Conservation (phyloP, 2,329 filamentous ascomycete species). For the Lojkania enalia region DNA sequence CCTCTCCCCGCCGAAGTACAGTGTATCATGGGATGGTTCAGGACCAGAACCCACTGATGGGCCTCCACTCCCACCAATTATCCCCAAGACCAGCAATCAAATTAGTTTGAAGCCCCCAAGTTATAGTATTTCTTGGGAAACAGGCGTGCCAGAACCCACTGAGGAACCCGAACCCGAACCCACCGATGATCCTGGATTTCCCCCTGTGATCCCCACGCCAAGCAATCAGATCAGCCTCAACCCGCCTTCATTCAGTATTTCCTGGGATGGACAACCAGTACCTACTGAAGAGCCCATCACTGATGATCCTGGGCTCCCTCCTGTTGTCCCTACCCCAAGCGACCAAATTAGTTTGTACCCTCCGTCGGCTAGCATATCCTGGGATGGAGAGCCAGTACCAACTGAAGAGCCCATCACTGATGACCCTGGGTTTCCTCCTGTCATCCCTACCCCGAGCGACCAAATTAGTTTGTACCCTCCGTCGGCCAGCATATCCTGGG, state of each 20-base stretch:
- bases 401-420: not conserved
- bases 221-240: constrained; percentile 14
- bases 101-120: constrained; percentile 4
- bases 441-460: not conserved
- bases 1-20: constrained; percentile 2
- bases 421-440: not conserved
- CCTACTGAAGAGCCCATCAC: not conserved
- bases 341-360: constrained; percentile 4
- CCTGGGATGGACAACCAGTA: not conserved
- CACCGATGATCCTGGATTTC: too few species aligned
- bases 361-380: constrained; percentile 5
- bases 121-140: constrained; percentile 8
- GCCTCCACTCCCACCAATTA: not conserved
- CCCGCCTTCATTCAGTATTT: not conserved
- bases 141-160: not conserved
- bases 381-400: constrained; percentile 7
- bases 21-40: not conserved
- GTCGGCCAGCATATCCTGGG: not conserved
- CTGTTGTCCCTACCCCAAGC: not conserved
- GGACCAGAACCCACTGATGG: not conserved
- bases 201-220: constrained; percentile 6
- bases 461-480: constrained; percentile 4
- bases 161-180: not conserved
- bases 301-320: not conserved
- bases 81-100: not conserved